Percentiles rank a stretch among this genome's conserved stretches.
These are phyloP conservation scores for Cyclotella distinguenda DNA, from an alignment of 108 stramenopile species.

Conservation along the genomic window DNA sequence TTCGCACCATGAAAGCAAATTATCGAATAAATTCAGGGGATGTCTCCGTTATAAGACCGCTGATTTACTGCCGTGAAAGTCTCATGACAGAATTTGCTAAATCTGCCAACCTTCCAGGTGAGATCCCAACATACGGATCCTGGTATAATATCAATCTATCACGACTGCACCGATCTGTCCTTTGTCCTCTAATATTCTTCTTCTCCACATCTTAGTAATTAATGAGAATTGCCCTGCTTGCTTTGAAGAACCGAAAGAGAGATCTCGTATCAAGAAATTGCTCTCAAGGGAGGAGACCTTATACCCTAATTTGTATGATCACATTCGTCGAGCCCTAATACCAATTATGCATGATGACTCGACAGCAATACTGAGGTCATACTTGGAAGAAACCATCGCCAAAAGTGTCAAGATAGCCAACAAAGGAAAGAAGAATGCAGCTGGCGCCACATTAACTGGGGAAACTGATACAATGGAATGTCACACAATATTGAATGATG, in stretches of 20 bases:
- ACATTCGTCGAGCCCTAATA: slow-evolving; percentile 68
- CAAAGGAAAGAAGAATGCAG: slow-evolving; percentile 8
- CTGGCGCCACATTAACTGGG: slow-evolving; percentile 4
- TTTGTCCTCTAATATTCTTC: too few species aligned
- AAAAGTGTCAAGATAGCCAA: slow-evolving; percentile 69
- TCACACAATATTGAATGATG: neutral
- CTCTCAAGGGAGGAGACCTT: slow-evolving; percentile 89
- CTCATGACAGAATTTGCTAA: slow-evolving; percentile 92
- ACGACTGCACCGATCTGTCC: neutral
- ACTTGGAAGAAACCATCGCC: slow-evolving; percentile 77
- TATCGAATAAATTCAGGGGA: slow-evolving; percentile 94
- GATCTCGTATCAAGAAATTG: slow-evolving; percentile 94
- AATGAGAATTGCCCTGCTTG: slow-evolving; percentile 99
- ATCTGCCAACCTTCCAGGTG: slow-evolving; percentile 70
- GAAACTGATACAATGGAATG: neutral
- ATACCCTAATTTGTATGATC: slow-evolving; percentile 84
- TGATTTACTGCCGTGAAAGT: slow-evolving; percentile 93
- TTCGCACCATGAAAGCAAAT: slow-evolving; percentile 96
- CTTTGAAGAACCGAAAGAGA: slow-evolving; percentile 98
- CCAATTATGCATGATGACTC: slow-evolving; percentile 86
- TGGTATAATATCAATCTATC: too few species aligned
- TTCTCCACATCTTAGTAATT: slow-evolving; percentile 64
- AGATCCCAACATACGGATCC: neutral
- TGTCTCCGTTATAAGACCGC: slow-evolving; percentile 93
- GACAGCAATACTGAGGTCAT: slow-evolving; percentile 75